A percentile compares a stretch with the other conserved stretches of the same genome.
Conservation (phyloP, 1,139 yeast species). For the Kodamaea ohmeri region DNA sequence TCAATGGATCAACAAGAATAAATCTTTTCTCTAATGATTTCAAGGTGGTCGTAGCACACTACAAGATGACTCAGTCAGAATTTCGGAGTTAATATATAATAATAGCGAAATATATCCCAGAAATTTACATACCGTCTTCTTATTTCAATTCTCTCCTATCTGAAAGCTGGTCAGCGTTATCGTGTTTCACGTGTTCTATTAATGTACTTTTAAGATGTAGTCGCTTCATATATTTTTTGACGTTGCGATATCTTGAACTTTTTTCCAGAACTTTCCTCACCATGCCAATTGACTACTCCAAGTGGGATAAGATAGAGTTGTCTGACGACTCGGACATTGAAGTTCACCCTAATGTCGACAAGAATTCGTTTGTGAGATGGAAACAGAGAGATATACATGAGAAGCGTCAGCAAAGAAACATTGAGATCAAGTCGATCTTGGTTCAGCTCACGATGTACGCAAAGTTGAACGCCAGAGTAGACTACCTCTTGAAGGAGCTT, state of each 20-base stretch:
- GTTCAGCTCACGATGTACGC: constrained; percentile 75
- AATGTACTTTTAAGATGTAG: too few species aligned
- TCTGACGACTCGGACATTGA: constrained; percentile 96
- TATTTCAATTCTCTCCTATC: too few species aligned
- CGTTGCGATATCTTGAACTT: background rate
- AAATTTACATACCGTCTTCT: too few species aligned
- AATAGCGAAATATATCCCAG: too few species aligned
- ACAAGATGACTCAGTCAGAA: too few species aligned
- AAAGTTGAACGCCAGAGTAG: constrained; percentile 71
- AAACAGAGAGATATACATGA: constrained; percentile 97
- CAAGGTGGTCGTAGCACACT: too few species aligned
- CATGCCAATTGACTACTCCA: constrained; percentile 89
- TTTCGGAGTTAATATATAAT: too few species aligned
- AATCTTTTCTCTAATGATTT: too few species aligned
- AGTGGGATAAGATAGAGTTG: constrained; percentile 95
- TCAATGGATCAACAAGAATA: too few species aligned
- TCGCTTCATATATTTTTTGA: background rate
- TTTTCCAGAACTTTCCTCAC: constrained; percentile 6
- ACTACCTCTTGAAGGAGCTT: constrained; percentile 48
- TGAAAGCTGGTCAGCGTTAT: background rate
- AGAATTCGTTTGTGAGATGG: constrained; percentile 89
- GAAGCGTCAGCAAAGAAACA: constrained; percentile 75
- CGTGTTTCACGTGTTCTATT: too few species aligned
- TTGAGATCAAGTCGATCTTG: constrained; percentile 70
- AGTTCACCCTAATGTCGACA: constrained; percentile 98